Percentiles rank a stretch among this genome's conserved stretches.
These are phyloP conservation scores for Ophiostoma piceae DNA, from an alignment of 2,329 filamentous ascomycete species.

Conservation along the genomic window DNA sequence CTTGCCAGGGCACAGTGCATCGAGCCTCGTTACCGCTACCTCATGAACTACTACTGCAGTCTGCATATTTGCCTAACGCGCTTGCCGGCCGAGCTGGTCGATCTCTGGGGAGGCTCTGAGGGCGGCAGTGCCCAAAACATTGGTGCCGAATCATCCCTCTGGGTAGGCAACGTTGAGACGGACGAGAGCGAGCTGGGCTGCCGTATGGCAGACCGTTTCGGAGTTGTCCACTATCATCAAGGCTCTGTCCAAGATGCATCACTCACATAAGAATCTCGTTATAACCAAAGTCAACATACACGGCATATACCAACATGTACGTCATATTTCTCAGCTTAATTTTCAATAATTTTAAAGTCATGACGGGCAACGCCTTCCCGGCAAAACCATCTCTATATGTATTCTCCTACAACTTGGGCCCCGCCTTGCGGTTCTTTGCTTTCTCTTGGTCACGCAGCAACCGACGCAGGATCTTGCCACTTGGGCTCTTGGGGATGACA, in stretches of 20 bases:
- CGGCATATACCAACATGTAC: neutral
- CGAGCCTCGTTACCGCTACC: constrained; percentile 23
- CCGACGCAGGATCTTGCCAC: constrained; percentile 67
- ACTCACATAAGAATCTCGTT: neutral
- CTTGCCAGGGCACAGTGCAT: constrained; percentile 18
- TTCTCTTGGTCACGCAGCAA: constrained; percentile 65
- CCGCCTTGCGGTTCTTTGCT: constrained; percentile 22
- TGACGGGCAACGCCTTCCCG: too few species aligned
- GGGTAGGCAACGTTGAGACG: constrained; percentile 20
- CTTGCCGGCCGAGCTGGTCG: constrained; percentile 16
- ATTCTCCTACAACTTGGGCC: constrained; percentile 19
- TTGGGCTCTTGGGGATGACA: constrained; percentile 65
- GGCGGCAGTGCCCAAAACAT: neutral
- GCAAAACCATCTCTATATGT: neutral
- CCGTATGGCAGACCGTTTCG: neutral
- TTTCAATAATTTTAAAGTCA: neutral
- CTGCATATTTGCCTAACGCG: constrained; percentile 23
- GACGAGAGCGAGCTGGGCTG: constrained; percentile 24
- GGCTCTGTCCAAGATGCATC: constrained; percentile 23
- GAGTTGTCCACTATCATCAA: constrained; percentile 16
- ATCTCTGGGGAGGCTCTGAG: constrained; percentile 13
- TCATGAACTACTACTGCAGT: constrained; percentile 25
- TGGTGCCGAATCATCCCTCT: constrained; percentile 18
- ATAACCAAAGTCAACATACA: neutral
- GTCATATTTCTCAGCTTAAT: neutral